phyloP scores from a whole-genome alignment of 768 basidiomycete species.

The Kwoniella shandongensis region DNA sequence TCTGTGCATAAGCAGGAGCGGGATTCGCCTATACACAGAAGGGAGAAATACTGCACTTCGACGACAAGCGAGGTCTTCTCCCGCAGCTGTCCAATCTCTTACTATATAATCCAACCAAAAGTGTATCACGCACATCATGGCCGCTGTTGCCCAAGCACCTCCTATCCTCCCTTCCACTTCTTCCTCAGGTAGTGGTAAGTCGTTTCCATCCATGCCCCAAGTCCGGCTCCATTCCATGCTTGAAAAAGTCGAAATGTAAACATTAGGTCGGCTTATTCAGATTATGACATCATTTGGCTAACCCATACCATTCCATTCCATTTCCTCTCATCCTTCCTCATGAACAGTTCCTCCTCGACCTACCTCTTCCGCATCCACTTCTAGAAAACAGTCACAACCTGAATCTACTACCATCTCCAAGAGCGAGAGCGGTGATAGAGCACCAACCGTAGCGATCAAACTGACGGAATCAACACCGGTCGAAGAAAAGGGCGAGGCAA shows the following conservation, averaged over 20 bases:
- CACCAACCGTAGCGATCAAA: slow-evolving; percentile 17
- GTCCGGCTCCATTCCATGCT: too few relatives aligned
- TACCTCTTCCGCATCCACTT: not conserved
- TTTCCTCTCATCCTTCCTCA: not conserved
- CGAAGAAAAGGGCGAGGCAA: slow-evolving; percentile 22
- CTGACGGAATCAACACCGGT: slow-evolving; percentile 16
- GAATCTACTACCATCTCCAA: slow-evolving; percentile 1
- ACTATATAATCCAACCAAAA: too few relatives aligned
- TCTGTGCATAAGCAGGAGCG: too few relatives aligned
- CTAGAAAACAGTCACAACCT: slow-evolving; percentile 8
- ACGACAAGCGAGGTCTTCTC: too few relatives aligned
- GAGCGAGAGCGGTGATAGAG: slow-evolving; percentile 1
- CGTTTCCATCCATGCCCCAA: too few relatives aligned
- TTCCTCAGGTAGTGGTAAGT: slow-evolving; percentile 19
- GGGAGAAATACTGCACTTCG: too few relatives aligned
- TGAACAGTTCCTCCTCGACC: not conserved
- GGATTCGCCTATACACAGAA: too few relatives aligned
- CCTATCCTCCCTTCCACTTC: slow-evolving; percentile 17
- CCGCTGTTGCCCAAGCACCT: slow-evolving; percentile 38
- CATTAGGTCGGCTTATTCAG: slow-evolving; percentile 12
- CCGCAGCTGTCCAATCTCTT: too few relatives aligned
- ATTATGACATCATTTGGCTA: not conserved
- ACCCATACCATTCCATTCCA: slow-evolving; percentile 4
- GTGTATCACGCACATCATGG: slow-evolving; percentile 20
- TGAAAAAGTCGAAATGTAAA: not conserved